Percentiles rank a stretch among this genome's conserved stretches.
Conservation (phyloP, 805 yeast genomes). For the Teunomyces atbi region DNA sequence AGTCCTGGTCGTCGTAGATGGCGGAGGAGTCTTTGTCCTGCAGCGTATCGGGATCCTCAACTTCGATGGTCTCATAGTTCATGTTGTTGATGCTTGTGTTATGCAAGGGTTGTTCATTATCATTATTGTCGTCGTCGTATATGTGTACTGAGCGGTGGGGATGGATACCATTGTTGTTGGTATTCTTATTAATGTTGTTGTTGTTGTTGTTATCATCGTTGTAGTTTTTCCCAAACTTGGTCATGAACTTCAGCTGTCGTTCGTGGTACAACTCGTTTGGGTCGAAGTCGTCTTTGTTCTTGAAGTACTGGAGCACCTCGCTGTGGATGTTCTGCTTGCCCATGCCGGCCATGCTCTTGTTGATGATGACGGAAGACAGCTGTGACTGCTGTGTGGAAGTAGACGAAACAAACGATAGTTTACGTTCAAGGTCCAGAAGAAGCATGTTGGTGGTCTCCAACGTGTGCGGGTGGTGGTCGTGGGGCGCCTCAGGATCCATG, state of each 20-base stretch:
- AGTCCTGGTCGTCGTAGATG: conserved; percentile 5
- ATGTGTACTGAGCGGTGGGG: conserved; percentile 10
- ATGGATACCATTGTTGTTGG: conserved; percentile 3
- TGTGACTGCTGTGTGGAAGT: conserved; percentile 25
- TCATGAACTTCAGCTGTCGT: conserved; percentile 31
- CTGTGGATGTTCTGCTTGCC: conserved; percentile 30
- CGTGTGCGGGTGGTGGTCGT: background rate
- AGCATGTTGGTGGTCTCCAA: conserved; percentile 27
- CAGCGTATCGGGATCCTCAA: conserved; percentile 9
- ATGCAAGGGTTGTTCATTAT: conserved; percentile 3
- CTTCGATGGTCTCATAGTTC: conserved; percentile 8
- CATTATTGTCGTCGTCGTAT: conserved; percentile 10
- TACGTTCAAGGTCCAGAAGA: conserved; percentile 34
- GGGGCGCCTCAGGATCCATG: background rate
- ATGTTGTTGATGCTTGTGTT: conserved; percentile 8
- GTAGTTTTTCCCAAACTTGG: conserved; percentile 28
- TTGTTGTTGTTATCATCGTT: conserved; percentile 13
- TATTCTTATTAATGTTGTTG: conserved; percentile 5
- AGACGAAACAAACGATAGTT: conserved; percentile 28
- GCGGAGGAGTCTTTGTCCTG: conserved; percentile 6
- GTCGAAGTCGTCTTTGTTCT: conserved; percentile 14
- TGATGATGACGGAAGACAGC: conserved; percentile 15
- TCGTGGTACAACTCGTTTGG: conserved; percentile 39
- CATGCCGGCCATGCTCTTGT: conserved; percentile 16
- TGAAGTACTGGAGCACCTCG: conserved; percentile 35